Evolutionary conservation across 257 asterid species (phyloP).

Genomic region (Ehretia macrophylla): DNA sequence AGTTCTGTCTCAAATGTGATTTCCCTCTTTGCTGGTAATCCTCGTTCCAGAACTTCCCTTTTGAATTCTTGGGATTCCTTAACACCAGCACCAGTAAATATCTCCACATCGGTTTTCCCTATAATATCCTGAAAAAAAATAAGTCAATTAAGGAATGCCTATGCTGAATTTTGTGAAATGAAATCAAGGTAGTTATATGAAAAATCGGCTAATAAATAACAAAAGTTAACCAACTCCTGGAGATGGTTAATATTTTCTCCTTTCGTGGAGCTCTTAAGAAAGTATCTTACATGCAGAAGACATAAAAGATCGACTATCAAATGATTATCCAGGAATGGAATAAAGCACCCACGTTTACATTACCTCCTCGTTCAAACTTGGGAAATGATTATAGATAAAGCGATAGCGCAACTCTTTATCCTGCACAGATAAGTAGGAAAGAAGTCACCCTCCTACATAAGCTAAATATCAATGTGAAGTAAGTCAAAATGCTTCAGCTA

Average conservation of each 20-base stretch:
- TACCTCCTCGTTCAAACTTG: constrained; percentile 84
- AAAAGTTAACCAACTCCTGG: background rate
- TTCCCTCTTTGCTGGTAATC: constrained; percentile 81
- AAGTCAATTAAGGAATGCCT: background rate
- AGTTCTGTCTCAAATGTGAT: constrained; percentile 81
- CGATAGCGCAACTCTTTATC: constrained; percentile 80
- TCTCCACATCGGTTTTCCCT: constrained; percentile 87
- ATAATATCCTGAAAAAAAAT: constrained; percentile 70
- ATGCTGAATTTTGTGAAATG: too few species aligned
- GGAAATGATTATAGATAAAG: constrained; percentile 95
- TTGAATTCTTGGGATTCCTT: constrained; percentile 95
- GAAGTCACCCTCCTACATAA: too few species aligned
- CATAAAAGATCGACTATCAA: too few species aligned
- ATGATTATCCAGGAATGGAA: too few species aligned
- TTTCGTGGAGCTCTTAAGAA: too few species aligned
- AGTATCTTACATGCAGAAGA: background rate
- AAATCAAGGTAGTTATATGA: too few species aligned
- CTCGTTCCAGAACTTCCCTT: constrained; percentile 72
- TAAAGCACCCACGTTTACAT: too few species aligned
- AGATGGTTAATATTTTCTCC: background rate
- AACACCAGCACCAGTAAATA: constrained; percentile 75
- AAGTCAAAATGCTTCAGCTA: too few species aligned
- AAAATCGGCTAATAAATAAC: too few species aligned
- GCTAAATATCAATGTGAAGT: too few species aligned
- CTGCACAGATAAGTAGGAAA: constrained; percentile 25